Conservation (phyloP, 306 rosid genomes). For the Benincasa hispida region DNA sequence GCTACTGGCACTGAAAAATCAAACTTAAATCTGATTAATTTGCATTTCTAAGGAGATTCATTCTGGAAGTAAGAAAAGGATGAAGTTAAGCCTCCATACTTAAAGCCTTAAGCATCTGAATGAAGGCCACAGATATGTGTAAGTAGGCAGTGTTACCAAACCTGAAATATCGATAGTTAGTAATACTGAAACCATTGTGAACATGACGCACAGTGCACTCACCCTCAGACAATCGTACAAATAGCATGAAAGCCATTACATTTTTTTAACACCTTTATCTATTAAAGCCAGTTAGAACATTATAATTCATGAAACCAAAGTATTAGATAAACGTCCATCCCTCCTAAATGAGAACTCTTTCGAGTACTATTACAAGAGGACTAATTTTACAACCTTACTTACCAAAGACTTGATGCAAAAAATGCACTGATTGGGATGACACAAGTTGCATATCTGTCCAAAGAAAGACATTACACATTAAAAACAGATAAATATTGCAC, state of each 20-base stretch:
- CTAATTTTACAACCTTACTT: slow-evolving; percentile 19
- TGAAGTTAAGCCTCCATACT: slow-evolving; percentile 30
- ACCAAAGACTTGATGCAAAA: slow-evolving; percentile 97
- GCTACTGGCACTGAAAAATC: slow-evolving; percentile 90
- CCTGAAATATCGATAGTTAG: slow-evolving; percentile 29
- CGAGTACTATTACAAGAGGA: neutral
- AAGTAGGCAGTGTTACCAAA: slow-evolving; percentile 96
- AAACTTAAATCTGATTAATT: slow-evolving; percentile 9
- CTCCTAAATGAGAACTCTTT: neutral
- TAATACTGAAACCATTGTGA: neutral
- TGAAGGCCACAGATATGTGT: slow-evolving; percentile 96
- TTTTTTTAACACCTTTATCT: neutral
- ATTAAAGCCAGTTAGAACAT: neutral
- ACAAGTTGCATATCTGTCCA: slow-evolving; percentile 84
- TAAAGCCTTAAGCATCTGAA: slow-evolving; percentile 97
- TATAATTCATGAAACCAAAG: neutral
- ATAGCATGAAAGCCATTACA: neutral
- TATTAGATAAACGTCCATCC: neutral
- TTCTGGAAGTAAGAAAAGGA: neutral
- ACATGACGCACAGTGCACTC: neutral
- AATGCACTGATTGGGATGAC: slow-evolving; percentile 90
- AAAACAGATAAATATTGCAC: neutral
- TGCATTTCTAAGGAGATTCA: neutral
- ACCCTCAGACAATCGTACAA: neutral
- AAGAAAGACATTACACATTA: neutral